Evolutionary conservation across 352 stramenopile species (phyloP).

Genomic region (Pythium sp.): DNA sequence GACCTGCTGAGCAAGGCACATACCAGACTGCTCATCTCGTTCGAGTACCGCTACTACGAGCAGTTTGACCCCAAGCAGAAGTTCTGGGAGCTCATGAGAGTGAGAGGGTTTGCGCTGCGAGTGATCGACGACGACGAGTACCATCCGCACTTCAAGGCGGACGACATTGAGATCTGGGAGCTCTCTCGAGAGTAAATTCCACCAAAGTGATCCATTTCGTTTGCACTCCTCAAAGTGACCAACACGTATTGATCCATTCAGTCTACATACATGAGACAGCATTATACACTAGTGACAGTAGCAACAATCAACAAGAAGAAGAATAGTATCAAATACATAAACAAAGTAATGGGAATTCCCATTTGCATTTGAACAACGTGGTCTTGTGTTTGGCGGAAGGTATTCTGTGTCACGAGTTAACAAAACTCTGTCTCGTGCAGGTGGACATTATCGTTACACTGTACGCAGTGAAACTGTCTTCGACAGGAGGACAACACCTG

Average conservation of each 20-base stretch:
- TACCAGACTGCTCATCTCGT: slow-evolving; percentile 79
- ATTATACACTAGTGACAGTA: background rate
- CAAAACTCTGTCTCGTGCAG: too few relatives aligned
- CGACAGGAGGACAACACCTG: too few relatives aligned
- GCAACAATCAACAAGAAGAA: background rate
- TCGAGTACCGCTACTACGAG: slow-evolving; percentile 84
- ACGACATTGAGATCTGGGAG: slow-evolving; percentile 91
- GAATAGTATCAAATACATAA: background rate
- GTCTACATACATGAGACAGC: background rate
- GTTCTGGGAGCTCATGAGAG: slow-evolving; percentile 75
- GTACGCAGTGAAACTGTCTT: too few relatives aligned
- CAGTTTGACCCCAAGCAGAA: slow-evolving; percentile 74
- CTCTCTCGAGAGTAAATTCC: slow-evolving; percentile 14
- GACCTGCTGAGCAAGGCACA: slow-evolving; percentile 50
- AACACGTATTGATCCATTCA: background rate
- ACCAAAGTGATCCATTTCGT: background rate
- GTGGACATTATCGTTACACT: too few relatives aligned
- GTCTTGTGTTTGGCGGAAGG: too few relatives aligned
- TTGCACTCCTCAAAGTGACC: background rate
- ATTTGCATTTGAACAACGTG: too few relatives aligned
- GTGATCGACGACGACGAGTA: slow-evolving; percentile 53
- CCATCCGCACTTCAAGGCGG: slow-evolving; percentile 69
- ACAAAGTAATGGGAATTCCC: background rate
- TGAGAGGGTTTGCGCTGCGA: slow-evolving; percentile 44
- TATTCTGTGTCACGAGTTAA: too few relatives aligned